A percentile compares a stretch with the other conserved stretches of the same genome.
Conservation (phyloP, 2,329 filamentous ascomycete species). For the Trichoderma sp. region DNA sequence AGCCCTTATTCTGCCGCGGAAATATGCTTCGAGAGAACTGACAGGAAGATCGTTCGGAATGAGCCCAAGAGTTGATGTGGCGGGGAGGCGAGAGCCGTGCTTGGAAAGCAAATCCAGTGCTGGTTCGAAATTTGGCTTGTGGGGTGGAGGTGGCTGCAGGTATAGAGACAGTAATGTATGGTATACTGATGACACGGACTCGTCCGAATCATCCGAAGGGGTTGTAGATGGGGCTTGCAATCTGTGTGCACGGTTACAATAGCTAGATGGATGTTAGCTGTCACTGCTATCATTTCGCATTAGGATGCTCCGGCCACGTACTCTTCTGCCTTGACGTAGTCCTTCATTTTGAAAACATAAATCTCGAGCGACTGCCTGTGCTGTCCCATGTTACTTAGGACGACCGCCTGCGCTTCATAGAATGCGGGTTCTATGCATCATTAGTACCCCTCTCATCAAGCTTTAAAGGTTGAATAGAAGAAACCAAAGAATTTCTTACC, state of each 20-base stretch:
- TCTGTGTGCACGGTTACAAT: slow-evolving; percentile 85
- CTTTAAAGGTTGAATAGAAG: not conserved
- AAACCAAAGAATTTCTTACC: slow-evolving; percentile 49
- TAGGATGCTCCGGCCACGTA: slow-evolving; percentile 48
- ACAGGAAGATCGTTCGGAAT: slow-evolving; percentile 81
- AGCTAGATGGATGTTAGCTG: slow-evolving; percentile 44
- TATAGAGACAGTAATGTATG: slow-evolving; percentile 88
- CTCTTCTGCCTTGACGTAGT: slow-evolving; percentile 91
- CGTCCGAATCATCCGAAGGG: slow-evolving; percentile 40
- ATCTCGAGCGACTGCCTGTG: slow-evolving; percentile 96
- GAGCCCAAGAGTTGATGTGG: slow-evolving; percentile 78
- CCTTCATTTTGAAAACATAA: slow-evolving; percentile 90
- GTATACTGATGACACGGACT: slow-evolving; percentile 75
- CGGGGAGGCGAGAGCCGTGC: slow-evolving; percentile 88
- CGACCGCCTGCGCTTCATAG: slow-evolving; percentile 84
- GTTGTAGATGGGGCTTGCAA: slow-evolving; percentile 47
- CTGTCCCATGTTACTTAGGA: slow-evolving; percentile 91
- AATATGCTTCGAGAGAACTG: slow-evolving; percentile 80
- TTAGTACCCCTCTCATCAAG: not conserved
- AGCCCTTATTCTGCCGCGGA: slow-evolving; percentile 82
- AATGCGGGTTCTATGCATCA: slow-evolving; percentile 67
- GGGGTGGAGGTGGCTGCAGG: slow-evolving; percentile 71
- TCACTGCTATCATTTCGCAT: not conserved
- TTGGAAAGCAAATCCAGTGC: slow-evolving; percentile 86
- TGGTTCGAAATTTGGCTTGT: slow-evolving; percentile 70